phyloP scores from a whole-genome alignment of 1,139 yeast species.

The Kodamaea alishanica region DNA sequence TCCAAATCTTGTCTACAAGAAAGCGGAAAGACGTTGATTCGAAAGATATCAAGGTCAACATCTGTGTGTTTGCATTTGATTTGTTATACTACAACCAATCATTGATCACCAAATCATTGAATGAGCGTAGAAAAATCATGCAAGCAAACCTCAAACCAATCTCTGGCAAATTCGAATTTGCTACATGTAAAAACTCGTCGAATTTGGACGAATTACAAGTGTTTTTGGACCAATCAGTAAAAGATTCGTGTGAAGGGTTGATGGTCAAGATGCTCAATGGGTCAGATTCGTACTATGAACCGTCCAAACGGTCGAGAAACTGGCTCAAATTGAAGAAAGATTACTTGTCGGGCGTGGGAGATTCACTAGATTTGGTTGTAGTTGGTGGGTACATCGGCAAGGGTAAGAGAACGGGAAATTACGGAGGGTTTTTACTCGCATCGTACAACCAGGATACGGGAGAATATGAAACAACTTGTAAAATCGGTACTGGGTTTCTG shows the following conservation, averaged over 20 bases:
- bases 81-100: constrained; percentile 67
- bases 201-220: constrained; percentile 75
- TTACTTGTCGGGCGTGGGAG: constrained; percentile 91
- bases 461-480: constrained; percentile 91
- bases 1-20: constrained; percentile 88
- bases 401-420: constrained; percentile 91
- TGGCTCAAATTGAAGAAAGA: constrained; percentile 96
- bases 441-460: constrained; percentile 87
- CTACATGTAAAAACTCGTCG: constrained; percentile 68
- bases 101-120: constrained; percentile 61
- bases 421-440: constrained; percentile 91
- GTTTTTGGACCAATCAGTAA: constrained; percentile 87
- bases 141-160: constrained; percentile 54
- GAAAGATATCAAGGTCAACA: constrained; percentile 82
- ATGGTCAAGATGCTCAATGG: constrained; percentile 93
- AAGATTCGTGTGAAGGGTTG: constrained; percentile 90
- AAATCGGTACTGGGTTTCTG: constrained; percentile 95
- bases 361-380: constrained; percentile 88
- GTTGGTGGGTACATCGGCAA: constrained; percentile 92
- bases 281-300: constrained; percentile 79
- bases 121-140: constrained; percentile 65
- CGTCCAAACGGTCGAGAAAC: constrained; percentile 89
- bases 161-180: constrained; percentile 79
- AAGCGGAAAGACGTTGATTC: constrained; percentile 90
- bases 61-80: constrained; percentile 91